phyloP scores from a whole-genome alignment of 1,139 yeast species.

The Blastobotrys malaysiensis region DNA sequence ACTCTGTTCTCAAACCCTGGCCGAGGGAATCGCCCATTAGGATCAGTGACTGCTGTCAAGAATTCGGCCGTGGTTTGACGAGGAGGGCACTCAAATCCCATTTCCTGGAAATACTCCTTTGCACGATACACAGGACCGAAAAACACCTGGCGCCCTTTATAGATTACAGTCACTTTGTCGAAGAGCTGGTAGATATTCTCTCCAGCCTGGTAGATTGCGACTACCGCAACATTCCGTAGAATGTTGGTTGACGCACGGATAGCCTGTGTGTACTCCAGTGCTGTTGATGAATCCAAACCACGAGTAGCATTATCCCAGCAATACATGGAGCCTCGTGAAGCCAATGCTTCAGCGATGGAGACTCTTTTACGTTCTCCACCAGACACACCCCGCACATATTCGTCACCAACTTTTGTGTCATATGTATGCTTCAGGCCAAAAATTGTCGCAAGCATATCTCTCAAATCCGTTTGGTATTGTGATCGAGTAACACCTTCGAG shows the following conservation, averaged over 20 bases:
- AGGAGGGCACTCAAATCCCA: slow-evolving; percentile 56
- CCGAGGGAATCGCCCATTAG: slow-evolving; percentile 40
- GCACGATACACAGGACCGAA: slow-evolving; percentile 51
- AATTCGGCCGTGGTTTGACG: slow-evolving; percentile 57
- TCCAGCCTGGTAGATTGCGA: slow-evolving; percentile 56
- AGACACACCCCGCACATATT: slow-evolving; percentile 53
- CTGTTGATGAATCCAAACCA: slow-evolving; percentile 67
- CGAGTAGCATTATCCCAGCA: slow-evolving; percentile 71
- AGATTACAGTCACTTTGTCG: slow-evolving; percentile 56
- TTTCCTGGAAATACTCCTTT: slow-evolving; percentile 45
- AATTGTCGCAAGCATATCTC: slow-evolving; percentile 46
- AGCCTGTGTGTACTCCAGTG: slow-evolving; percentile 57
- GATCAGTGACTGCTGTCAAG: slow-evolving; percentile 57
- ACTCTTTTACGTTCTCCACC: slow-evolving; percentile 61
- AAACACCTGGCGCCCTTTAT: slow-evolving; percentile 51
- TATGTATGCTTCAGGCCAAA: slow-evolving; percentile 52
- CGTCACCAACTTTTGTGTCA: slow-evolving; percentile 52
- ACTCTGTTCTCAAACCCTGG: slow-evolving; percentile 38
- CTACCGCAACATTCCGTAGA: slow-evolving; percentile 49
- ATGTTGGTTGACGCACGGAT: slow-evolving; percentile 53
- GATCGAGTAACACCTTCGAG: slow-evolving; percentile 43
- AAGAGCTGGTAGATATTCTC: slow-evolving; percentile 55
- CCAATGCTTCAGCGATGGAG: slow-evolving; percentile 53
- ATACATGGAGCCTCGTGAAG: slow-evolving; percentile 50
- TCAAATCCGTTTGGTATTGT: slow-evolving; percentile 42